Evolutionary conservation across 305 asterid genomes (phyloP), one percentile per base, ranked within the genome.

Genomic region (Andrographis paniculata): DNA sequence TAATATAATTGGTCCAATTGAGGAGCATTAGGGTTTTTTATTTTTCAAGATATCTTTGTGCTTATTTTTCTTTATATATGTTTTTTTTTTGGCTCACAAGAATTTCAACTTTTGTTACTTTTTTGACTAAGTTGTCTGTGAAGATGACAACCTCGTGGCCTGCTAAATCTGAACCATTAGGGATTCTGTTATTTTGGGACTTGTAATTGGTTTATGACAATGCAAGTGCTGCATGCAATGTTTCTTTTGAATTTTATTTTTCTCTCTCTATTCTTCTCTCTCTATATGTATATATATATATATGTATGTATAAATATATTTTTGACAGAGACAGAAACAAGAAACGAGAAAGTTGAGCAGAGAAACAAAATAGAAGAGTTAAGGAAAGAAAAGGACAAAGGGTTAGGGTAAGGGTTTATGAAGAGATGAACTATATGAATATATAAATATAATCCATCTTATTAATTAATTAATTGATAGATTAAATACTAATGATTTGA

Each of bases 81-180:
- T 56, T 17, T 41, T 37, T 58, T 58, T 64, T 64, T 64, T 64
- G 64, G 50, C 5, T 37, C 17, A 4, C 3, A 11, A 23, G 17
- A 8, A 42, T 24, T 30, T 14, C 4, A 19, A 20, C 49, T 39
- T 43, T 54, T 48, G 55, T 52, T 35, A 28, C 58, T 40, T 45
- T 61, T 38, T 65, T 62, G 30, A 24, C 30, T 60, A 66, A 65
- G 60, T 67, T n/a, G 55, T 46, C 53, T 64, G 70, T 67, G 61
- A 27, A 65, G 69, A 21, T 50, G 56, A 54, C 78, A 73, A 70
- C 84, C 77, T 72, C n/a, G n/a, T 66, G 77, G 75, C 71, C 67
- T 64, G 78, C 65, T 64, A 58, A 66, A 22, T 52, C 67, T 62
- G 28, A 68, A 33, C 76, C 68, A 10, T 59, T 44, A 65, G 72